A percentile compares a stretch with the other conserved stretches of the same genome.
Evolutionary conservation across 352 stramenopile genomes (phyloP).

Genomic region (Pythium graminicola): DNA sequence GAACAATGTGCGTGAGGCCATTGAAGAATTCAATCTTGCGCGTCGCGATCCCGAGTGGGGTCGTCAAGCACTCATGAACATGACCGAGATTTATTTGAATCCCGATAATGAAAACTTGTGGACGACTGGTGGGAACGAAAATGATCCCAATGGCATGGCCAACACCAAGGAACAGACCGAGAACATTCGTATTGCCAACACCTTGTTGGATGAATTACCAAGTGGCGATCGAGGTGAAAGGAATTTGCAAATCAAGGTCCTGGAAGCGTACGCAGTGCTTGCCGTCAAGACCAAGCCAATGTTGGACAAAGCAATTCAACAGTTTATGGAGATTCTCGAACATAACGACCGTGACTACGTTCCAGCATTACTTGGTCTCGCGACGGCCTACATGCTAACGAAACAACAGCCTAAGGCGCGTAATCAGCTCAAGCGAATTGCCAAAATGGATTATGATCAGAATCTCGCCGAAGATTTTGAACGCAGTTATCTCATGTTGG

Average conservation of each 20-base stretch:
- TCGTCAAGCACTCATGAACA: conserved; percentile 79
- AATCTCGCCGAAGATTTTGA: conserved; percentile 91
- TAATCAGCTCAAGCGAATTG: conserved; percentile 94
- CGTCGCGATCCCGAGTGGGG: conserved; percentile 87
- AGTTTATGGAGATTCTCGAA: conserved; percentile 90
- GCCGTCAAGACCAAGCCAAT: conserved; percentile 74
- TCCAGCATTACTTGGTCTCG: conserved; percentile 84
- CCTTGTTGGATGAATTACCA: conserved; percentile 82
- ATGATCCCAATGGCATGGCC: conserved; percentile 22
- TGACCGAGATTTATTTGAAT: conserved; percentile 94
- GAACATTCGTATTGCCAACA: conserved; percentile 84
- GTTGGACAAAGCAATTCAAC: conserved; percentile 84
- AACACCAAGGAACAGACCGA: conserved; percentile 78
- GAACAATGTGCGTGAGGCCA: conserved; percentile 88
- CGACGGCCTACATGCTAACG: conserved; percentile 90
- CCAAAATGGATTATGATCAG: conserved; percentile 90
- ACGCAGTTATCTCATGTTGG: conserved; percentile 89
- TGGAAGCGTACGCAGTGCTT: conserved; percentile 85
- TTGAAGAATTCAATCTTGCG: conserved; percentile 88
- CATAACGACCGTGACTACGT: conserved; percentile 83
- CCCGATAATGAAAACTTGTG: conserved; percentile 91
- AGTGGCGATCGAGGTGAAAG: conserved; percentile 26
- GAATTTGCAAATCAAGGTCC: conserved; percentile 63
- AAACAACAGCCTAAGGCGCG: conserved; percentile 89
- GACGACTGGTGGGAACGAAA: conserved; percentile 19